These are phyloP conservation scores for Dactylonectria macrodidyma DNA, from an alignment of 2,329 filamentous ascomycete genomes.

Conservation along the genomic window DNA sequence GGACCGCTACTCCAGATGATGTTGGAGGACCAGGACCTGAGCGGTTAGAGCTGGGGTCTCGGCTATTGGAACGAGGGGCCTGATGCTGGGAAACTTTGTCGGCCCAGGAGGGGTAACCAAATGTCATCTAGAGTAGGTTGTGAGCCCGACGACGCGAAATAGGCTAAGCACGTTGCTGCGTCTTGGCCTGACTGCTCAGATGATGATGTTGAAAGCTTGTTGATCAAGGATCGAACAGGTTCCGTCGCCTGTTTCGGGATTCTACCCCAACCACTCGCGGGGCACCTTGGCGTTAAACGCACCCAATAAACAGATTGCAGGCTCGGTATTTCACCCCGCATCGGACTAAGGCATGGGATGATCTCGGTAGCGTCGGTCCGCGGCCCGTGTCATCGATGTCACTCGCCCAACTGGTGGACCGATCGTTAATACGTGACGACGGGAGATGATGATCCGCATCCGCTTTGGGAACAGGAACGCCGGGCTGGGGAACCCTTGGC, in stretches of 20 bases:
- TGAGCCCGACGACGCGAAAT: background rate
- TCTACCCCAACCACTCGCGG: too few relatives aligned
- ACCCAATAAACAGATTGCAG: background rate
- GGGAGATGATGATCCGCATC: background rate
- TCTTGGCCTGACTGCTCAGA: background rate
- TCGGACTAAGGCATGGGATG: background rate
- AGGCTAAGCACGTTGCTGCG: background rate
- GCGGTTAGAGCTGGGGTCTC: background rate
- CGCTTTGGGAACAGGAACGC: background rate
- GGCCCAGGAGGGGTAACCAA: background rate
- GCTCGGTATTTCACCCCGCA: background rate
- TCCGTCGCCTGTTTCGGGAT: constrained; percentile 5
- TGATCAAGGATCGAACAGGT: background rate
- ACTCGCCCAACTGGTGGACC: background rate
- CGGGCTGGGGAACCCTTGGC: background rate
- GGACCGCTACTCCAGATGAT: background rate
- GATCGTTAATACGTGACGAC: background rate
- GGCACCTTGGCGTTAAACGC: too few relatives aligned
- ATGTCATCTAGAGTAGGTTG: background rate
- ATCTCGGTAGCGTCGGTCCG: background rate
- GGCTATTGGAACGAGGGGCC: background rate
- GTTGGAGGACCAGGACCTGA: background rate
- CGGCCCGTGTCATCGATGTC: background rate
- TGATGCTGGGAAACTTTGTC: background rate
- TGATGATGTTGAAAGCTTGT: background rate